Base-by-base conservation (phyloP, 2,329 filamentous ascomycete species). In the Exophiala xenobiotica region DNA sequence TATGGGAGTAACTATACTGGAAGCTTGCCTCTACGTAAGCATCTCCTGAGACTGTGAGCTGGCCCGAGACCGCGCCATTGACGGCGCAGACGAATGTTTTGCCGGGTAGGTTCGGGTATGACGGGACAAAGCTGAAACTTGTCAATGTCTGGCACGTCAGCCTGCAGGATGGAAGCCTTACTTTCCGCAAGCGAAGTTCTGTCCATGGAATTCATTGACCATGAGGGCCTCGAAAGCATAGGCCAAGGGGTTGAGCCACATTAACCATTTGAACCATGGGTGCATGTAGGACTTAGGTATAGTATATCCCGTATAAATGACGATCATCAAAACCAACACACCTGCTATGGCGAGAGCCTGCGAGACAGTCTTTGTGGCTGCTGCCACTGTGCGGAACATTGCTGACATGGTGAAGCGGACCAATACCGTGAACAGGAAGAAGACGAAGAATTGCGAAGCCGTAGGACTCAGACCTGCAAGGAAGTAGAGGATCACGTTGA, bases 401-500 rank as follows among this genome's bases (percentile, higher is more conserved):
- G 31, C 42, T 7, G 41, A 48, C 67, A 85, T 79, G 16, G 72
- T 70, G 54, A 86, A 74, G 0, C 77, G 82, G 6, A 76, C 75
- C 0, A 78, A 66, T 65, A 81, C 83, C 0, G 80, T 76, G 56
- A 87, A 81, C 42, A 96, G 74, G 50, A 90, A 70, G 78, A 89
- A 95, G 72, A 90, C 86, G 76, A 96, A 96, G 76, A 93, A 96
- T 0, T 83, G 71, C 2, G 84, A 86, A 0, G 87, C 74, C 56
- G 86, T 83, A 46, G 88, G 79, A 48, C 86, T 80, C 22, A 96
- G 74, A 57, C 90, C 86, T 0, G 88, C 86, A 81, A 96, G 85
- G 70, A 96, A 96, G 72, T 96, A 96, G 3, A 95, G 71, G 1
- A 82, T 77, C 23, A 90, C 47, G 66, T 95, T 93, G 76, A 95